These are phyloP conservation scores for Rhodotorula diobovata DNA, from an alignment of 768 basidiomycete species.

Conservation along the genomic window DNA sequence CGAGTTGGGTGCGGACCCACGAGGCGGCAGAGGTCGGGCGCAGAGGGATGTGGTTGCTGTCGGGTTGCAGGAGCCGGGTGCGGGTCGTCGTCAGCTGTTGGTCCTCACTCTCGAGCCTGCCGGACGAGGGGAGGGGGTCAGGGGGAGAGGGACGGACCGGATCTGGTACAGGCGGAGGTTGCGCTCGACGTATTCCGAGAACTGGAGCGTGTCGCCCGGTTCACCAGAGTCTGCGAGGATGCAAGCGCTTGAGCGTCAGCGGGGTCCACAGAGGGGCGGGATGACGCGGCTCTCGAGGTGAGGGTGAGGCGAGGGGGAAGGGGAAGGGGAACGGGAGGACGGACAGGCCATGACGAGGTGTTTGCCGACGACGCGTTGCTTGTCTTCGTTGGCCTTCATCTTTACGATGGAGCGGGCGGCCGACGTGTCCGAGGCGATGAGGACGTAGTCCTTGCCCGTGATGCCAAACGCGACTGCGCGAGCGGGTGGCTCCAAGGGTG, in stretches of 20 bases:
- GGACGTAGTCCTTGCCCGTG: slow-evolving; percentile 58
- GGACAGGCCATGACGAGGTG: slow-evolving; percentile 81
- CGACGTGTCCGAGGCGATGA: slow-evolving; percentile 85
- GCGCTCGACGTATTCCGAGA: slow-evolving; percentile 91
- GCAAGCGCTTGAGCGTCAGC: neutral
- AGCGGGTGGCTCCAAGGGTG: too few species aligned
- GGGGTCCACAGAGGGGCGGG: too few species aligned
- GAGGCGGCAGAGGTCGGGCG: slow-evolving; percentile 86
- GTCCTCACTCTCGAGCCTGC: too few species aligned
- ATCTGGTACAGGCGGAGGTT: slow-evolving; percentile 96
- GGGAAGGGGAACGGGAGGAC: slow-evolving; percentile 1
- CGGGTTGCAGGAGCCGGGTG: neutral
- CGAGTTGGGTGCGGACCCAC: slow-evolving; percentile 88
- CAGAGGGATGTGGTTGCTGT: slow-evolving; percentile 71
- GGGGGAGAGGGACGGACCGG: slow-evolving; percentile 52
- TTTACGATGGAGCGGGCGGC: slow-evolving; percentile 88
- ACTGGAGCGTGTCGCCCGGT: slow-evolving; percentile 89
- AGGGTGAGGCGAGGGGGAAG: neutral
- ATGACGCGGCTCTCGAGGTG: slow-evolving; percentile 18
- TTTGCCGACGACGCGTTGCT: slow-evolving; percentile 84
- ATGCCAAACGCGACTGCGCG: slow-evolving; percentile 39
- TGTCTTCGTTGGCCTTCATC: slow-evolving; percentile 96
- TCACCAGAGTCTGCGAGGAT: slow-evolving; percentile 34
- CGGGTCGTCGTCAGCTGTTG: neutral
- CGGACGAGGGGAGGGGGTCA: neutral